Conservation (phyloP, 192 early-diverging fungal species). For the Coemansia sp. region DNA sequence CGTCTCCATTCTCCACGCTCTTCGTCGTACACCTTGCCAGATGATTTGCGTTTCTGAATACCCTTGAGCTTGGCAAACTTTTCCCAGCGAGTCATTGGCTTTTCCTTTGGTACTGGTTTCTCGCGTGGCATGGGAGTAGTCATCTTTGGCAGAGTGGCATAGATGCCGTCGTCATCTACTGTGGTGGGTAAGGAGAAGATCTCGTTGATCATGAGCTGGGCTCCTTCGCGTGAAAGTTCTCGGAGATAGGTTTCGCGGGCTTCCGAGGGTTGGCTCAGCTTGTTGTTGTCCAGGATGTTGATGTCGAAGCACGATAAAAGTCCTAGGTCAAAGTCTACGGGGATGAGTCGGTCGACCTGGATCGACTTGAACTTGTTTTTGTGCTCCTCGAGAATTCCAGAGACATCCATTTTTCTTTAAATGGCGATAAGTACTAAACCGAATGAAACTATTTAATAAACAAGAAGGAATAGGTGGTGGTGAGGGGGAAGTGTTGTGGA, state of each 20-base stretch:
- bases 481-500: no score
- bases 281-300: slow-evolving; percentile 68
- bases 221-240: slow-evolving; percentile 69
- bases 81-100: slow-evolving; percentile 94
- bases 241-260: slow-evolving; percentile 58
- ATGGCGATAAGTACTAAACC: slow-evolving; percentile 4
- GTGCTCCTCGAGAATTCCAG: slow-evolving; percentile 64
- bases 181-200: slow-evolving; percentile 77
- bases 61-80: slow-evolving; percentile 97
- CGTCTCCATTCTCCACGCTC: slow-evolving; percentile 76
- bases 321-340: slow-evolving; percentile 86
- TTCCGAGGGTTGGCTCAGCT: slow-evolving; percentile 20
- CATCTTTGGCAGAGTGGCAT: slow-evolving; percentile 72
- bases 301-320: slow-evolving; percentile 77
- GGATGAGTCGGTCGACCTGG: slow-evolving; percentile 75
- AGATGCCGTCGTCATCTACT: slow-evolving; percentile 66
- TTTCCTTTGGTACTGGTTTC: slow-evolving; percentile 87
- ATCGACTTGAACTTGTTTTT: slow-evolving; percentile 69
- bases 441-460: no score
- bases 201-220: slow-evolving; percentile 84
- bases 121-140: slow-evolving; percentile 76
- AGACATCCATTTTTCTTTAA: slow-evolving; percentile 58
- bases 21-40: slow-evolving; percentile 82
- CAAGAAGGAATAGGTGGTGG: no score
- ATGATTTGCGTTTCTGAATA: slow-evolving; percentile 82